Base-by-base conservation (phyloP, 345 rosid species). In the Citrus sp. region DNA sequence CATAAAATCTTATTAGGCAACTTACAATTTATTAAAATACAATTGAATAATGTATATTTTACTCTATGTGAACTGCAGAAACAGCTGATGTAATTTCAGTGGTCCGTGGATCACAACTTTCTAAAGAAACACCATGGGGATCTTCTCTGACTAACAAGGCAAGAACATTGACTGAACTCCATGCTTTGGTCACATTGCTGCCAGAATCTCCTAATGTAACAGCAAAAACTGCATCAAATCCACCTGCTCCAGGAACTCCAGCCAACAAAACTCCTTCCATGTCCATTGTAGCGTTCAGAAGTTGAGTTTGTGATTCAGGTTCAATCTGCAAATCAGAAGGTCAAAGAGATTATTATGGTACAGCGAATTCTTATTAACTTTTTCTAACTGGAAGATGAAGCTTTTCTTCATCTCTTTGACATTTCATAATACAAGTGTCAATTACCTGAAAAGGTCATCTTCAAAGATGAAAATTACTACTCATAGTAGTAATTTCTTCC, bases 221-320 rank as follows among this genome's bases (percentile, higher is more conserved):
- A 6, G 98, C 91, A 76, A 94, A 94, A 67, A 96, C 80, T 4
- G 99, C 99, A 85, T 96, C 97, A 75, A 92, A 96, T 24, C 98
- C 99, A 70, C 99, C 99, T 38, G 98, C 98, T 78, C 98, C 99
- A 59, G 99, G 98, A 81, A 96, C 97, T 67, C 98, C 98, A 55
- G 90, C 98, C 78, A 92, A 84, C 79, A 94, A 64, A 87, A 96
- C 97, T 80, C 98, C 98, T 84, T 93, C 97, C 84, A 90, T 79
- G 30, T 86, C 80, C 91, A 94, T 90, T 2, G 99, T 92, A 73
- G 93, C 88, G 84, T 92, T 90, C 85, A 96, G 56, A 75, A 94
- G 97, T 80, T 67, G 83, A 75, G 94, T 88, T 81, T 91, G 98
- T 30, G 97, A 81, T 81, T 90, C 92, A 25, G 98, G 98, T 84